Evolutionary conservation across 768 basidiomycete species (phyloP), one percentile per base, ranked within the genome.

Genomic region (Mycena haematopus): DNA sequence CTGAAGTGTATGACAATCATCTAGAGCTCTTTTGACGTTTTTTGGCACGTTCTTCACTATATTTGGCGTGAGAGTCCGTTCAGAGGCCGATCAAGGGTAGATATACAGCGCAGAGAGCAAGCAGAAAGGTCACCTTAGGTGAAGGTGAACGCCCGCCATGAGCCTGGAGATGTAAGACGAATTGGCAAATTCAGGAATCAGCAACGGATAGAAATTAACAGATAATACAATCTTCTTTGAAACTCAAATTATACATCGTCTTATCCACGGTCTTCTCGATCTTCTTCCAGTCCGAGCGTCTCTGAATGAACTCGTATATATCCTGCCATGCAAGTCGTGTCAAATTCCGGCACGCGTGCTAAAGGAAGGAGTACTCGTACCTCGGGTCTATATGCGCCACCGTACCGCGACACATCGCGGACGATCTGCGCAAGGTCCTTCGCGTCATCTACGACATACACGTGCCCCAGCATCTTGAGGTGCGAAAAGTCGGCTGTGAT

Each of bases 351-450:
- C 55, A 10, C 22, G 64, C 22, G 60, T 22, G 21, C 21, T 50
- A 35, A 58, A 33, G 40, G n/a, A n/a, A n/a, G n/a, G 10, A 11
- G 19, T 58, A 42, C 15, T 63, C 78, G 62, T 58, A 94, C 95
- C 85, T 99, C 96, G 2, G 96, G 95, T 31, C 93, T 82, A 74
- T 96, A 95, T 2, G 93, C 90, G 2, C 96, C 97, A 2, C 97
- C 96, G 75, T 99, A 99, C 46, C 96, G 81, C 25, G 95, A 93
- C 10, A 96, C 94, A 76, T 99, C 96, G 63, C 95, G 79, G 15
- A 99, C 96, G 68, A 99, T 96, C 76, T 94, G 91, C 33, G 96
- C 96, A 15, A 99, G 82, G 73, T 99, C 96, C 70, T 95, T 96
- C 0, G 97, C 96, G 66, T 96, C 95, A 66, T 92, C 91, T 14